Percentiles rank a stretch among this genome's conserved stretches.
These are phyloP conservation scores for Tricholoma flavovirens DNA, from an alignment of 768 basidiomycete genomes.

Conservation along the genomic window DNA sequence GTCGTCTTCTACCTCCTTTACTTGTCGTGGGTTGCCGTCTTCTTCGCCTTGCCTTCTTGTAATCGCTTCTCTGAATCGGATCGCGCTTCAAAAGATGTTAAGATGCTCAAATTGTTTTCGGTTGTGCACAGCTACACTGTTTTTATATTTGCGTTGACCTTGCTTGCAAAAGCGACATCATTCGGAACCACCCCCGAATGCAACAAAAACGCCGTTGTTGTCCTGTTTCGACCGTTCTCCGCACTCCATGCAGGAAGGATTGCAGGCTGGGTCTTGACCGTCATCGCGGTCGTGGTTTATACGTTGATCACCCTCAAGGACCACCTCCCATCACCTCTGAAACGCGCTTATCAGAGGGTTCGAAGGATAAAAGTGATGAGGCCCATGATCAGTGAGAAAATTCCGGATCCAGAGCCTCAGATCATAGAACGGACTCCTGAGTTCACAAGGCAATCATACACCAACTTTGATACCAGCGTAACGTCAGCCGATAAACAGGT, in stretches of 20 bases:
- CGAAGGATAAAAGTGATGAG: conserved; percentile 1
- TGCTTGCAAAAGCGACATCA: conserved; percentile 8
- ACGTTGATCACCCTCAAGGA: conserved; percentile 9
- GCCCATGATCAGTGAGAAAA: background rate
- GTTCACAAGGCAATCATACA: background rate
- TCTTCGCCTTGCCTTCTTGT: conserved; percentile 12
- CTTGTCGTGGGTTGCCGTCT: conserved; percentile 16
- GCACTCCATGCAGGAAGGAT: conserved; percentile 8
- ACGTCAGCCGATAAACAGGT: background rate
- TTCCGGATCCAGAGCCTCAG: background rate
- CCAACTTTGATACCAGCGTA: background rate
- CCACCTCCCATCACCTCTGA: conserved; percentile 9
- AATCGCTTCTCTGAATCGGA: conserved; percentile 5
- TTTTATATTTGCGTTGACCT: conserved; percentile 13
- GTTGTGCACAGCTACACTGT: conserved; percentile 15
- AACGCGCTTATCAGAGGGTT: conserved; percentile 4
- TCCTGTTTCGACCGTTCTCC: conserved; percentile 13
- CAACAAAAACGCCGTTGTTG: conserved; percentile 12
- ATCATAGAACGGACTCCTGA: background rate
- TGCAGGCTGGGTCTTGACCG: conserved; percentile 9
- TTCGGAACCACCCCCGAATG: conserved; percentile 12
- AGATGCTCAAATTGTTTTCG: conserved; percentile 12
- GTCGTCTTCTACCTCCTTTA: conserved; percentile 16
- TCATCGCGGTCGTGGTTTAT: conserved; percentile 4
- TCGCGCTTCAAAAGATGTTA: background rate